Base-by-base conservation (phyloP, 768 basidiomycete species). In the Termitomyces sp. region DNA sequence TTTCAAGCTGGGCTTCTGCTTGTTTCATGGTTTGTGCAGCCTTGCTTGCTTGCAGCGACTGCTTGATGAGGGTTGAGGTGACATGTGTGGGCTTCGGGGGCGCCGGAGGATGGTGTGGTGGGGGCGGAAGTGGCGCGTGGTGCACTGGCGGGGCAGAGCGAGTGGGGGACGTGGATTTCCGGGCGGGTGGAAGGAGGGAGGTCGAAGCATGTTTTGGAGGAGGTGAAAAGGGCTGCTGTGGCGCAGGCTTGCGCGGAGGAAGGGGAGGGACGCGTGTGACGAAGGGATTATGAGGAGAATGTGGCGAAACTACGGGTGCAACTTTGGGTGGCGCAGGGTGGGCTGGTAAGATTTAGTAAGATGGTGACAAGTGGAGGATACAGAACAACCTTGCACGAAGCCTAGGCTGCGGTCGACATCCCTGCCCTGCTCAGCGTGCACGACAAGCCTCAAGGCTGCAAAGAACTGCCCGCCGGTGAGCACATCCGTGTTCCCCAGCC, bases 391-490 rank as follows among this genome's bases (percentile, higher is more conserved):
- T 78, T 93, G 91, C 1, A 88, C 81, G 64, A 93, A 93, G 0
- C 88, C 90, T 33, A 92, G 79, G 7, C 77, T 76, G 48, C 85
- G 76, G 61, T 92, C 90, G 2, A 90, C 72, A 8, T 83, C 79
- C 60, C 82, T 84, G 12, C 90, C 89, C 15, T 74, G 76, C 66
- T 84, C 79, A 39, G 77, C 82, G 58, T 92, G 90, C 7, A 83
- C 71, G 0, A 88, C 81, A 2, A 93, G 82, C 44, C 91, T 75
- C 24, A 91, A 74, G 0, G 82, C 86, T 8, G 90, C 90, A 66
- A 92, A 92, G 69, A 92, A 90, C 66, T 93, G 88, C 16, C 88
- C 87, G 1, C 87, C 86, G 11, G 79, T 78, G 38, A 93, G 75
- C 2, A 75, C 73, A 65, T 90, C 88, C 8, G 76, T 74, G 11